A percentile compares a stretch with the other conserved stretches of the same genome.
Conservation (phyloP, 371 early-diverging fungal genomes). For the Saksenaea vasiformis region DNA sequence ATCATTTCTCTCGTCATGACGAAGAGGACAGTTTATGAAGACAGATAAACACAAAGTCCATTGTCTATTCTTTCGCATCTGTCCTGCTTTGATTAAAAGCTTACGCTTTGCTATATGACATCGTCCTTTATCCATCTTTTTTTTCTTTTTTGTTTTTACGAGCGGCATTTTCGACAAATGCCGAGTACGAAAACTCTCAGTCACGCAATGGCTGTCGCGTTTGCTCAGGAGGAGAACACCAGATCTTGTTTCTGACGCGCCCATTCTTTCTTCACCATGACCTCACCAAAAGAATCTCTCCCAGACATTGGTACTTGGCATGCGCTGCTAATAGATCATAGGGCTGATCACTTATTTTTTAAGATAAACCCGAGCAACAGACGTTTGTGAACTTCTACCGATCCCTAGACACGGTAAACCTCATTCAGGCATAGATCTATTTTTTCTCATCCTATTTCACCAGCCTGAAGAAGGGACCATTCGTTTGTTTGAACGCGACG, state of each 20-base stretch:
- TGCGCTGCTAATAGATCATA: not conserved
- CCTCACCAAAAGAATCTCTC: slow-evolving; percentile 1
- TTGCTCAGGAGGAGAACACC: too few species aligned
- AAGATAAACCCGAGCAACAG: slow-evolving; percentile 42
- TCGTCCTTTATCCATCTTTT: too few species aligned
- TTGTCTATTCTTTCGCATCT: too few species aligned
- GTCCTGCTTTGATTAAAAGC: too few species aligned
- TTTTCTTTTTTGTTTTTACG: too few species aligned
- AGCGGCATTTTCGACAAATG: too few species aligned
- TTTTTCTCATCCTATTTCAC: not conserved
- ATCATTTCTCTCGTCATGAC: too few species aligned
- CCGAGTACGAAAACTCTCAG: too few species aligned
- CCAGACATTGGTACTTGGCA: slow-evolving; percentile 9
- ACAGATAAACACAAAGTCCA: too few species aligned
- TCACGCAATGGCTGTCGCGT: too few species aligned
- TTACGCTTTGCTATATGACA: too few species aligned
- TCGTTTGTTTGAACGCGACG: slow-evolving; percentile 73
- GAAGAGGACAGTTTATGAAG: too few species aligned
- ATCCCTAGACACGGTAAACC: slow-evolving; percentile 21
- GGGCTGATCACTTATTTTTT: not conserved
- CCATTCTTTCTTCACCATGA: slow-evolving; percentile 1
- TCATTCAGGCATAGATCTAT: not conserved
- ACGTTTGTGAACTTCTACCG: slow-evolving; percentile 38
- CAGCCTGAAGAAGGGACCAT: slow-evolving; percentile 55
- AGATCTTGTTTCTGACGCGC: not conserved